Conservation (phyloP, 2,329 filamentous ascomycete genomes). For the Colletotrichum brevisporum region DNA sequence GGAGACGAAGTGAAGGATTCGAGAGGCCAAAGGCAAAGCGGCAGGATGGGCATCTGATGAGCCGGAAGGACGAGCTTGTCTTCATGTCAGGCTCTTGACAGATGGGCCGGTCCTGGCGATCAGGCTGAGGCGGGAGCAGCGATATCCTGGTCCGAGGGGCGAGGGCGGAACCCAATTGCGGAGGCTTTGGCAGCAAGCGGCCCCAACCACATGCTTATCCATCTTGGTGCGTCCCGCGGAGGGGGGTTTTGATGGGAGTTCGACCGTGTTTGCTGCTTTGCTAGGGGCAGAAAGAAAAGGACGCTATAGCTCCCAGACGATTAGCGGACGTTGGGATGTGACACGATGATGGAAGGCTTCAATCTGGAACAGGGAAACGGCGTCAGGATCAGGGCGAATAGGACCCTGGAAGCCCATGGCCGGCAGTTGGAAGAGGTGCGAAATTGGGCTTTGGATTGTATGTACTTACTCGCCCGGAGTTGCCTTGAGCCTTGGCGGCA, state of each 20-base stretch:
- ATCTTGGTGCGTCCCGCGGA: neutral
- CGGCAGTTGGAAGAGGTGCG: constrained; percentile 29
- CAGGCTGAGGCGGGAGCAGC: constrained; percentile 28
- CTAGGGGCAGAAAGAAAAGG: too few relatives aligned
- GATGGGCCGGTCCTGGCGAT: constrained; percentile 33
- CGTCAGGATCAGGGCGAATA: constrained; percentile 14
- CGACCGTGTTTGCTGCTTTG: too few relatives aligned
- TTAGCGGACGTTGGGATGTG: constrained; percentile 3
- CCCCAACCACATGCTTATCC: neutral
- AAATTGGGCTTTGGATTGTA: constrained; percentile 3
- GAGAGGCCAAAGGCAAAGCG: neutral
- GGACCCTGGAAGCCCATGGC: constrained; percentile 1
- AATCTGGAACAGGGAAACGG: constrained; percentile 19
- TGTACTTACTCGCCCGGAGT: constrained; percentile 5
- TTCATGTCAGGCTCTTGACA: constrained; percentile 19
- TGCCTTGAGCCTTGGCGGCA: constrained; percentile 25
- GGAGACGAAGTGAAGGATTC: too few relatives aligned
- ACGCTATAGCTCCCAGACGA: neutral
- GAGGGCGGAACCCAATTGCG: constrained; percentile 29
- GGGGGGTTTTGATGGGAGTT: too few relatives aligned
- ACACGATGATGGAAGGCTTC: constrained; percentile 26
- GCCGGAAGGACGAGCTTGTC: constrained; percentile 12
- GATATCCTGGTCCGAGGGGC: constrained; percentile 25
- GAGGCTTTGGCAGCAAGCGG: constrained; percentile 27
- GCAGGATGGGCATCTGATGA: constrained; percentile 14